These are phyloP conservation scores for Ceratocystis colombiana DNA, from an alignment of 2,329 filamentous ascomycete genomes.

Conservation along the genomic window DNA sequence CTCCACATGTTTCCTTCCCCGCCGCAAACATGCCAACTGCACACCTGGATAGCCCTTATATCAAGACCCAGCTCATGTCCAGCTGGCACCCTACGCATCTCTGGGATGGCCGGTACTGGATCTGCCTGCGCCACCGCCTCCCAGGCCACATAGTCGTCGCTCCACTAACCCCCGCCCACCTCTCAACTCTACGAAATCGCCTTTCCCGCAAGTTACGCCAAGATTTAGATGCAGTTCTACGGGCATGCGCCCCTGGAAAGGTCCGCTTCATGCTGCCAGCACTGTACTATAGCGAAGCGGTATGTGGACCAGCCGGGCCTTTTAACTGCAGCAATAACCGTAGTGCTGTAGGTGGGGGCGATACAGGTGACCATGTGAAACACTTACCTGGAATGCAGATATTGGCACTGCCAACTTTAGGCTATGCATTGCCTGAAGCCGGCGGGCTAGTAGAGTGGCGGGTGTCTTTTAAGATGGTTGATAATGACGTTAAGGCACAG, in stretches of 20 bases:
- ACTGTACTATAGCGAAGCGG: slow-evolving; percentile 36
- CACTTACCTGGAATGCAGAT: slow-evolving; percentile 33
- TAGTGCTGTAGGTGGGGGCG: neutral
- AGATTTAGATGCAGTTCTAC: slow-evolving; percentile 38
- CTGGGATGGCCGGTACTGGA: slow-evolving; percentile 56
- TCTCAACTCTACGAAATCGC: slow-evolving; percentile 41
- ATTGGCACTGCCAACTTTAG: slow-evolving; percentile 46
- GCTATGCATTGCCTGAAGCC: slow-evolving; percentile 39
- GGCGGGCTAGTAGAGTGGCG: slow-evolving; percentile 43
- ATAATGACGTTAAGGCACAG: slow-evolving; percentile 34
- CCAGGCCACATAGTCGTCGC: slow-evolving; percentile 37
- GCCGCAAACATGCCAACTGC: neutral
- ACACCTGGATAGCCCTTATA: neutral
- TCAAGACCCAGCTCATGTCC: neutral
- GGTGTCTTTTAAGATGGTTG: slow-evolving; percentile 42
- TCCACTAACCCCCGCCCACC: slow-evolving; percentile 39
- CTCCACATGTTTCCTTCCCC: too few relatives aligned
- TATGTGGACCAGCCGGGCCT: neutral
- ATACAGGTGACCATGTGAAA: neutral
- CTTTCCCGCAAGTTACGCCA: slow-evolving; percentile 32
- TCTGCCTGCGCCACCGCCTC: slow-evolving; percentile 39
- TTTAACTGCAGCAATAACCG: neutral
- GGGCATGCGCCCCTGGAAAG: slow-evolving; percentile 45
- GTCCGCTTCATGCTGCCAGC: slow-evolving; percentile 47
- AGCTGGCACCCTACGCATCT: slow-evolving; percentile 34